phyloP scores from a whole-genome alignment of 2,329 filamentous ascomycete species.

The Colletotrichum viniferum region DNA sequence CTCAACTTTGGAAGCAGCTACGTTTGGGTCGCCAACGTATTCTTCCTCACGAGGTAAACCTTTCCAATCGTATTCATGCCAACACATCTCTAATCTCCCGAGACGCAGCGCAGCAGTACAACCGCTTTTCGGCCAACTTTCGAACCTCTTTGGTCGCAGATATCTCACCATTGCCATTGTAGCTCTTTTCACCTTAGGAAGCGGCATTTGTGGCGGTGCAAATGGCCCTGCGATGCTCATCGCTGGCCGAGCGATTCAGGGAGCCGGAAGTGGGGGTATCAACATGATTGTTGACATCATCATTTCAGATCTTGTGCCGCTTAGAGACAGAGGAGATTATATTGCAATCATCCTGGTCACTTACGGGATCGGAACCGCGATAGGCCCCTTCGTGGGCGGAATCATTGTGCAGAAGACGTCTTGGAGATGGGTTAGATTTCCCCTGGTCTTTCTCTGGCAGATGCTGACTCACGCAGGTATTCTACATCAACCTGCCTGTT shows the following conservation, averaged over 20 bases:
- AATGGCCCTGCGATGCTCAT: constrained; percentile 51
- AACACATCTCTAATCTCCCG: background rate
- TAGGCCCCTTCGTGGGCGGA: constrained; percentile 38
- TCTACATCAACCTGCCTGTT: constrained; percentile 49
- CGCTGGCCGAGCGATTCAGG: constrained; percentile 52
- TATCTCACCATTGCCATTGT: constrained; percentile 44
- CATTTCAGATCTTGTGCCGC: constrained; percentile 51
- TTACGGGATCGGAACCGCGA: constrained; percentile 34
- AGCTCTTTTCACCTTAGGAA: constrained; percentile 54
- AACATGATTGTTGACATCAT: constrained; percentile 37
- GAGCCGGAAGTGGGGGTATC: constrained; percentile 42
- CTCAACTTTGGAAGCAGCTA: constrained; percentile 24
- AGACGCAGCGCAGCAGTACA: constrained; percentile 40
- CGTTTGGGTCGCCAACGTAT: constrained; percentile 29
- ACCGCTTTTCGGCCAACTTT: constrained; percentile 54
- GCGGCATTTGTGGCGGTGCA: constrained; percentile 55
- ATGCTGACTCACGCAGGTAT: constrained; percentile 31
- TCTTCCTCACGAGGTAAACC: constrained; percentile 25
- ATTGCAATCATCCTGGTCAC: constrained; percentile 34
- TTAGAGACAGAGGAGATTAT: constrained; percentile 48
- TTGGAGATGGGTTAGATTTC: constrained; percentile 43
- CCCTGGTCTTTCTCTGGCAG: background rate
- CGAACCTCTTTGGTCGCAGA: constrained; percentile 58
- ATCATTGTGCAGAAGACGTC: constrained; percentile 29
- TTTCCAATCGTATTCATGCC: background rate